Evolutionary conservation across 2,329 filamentous ascomycete species (phyloP).

Genomic region (Claviceps sp.): DNA sequence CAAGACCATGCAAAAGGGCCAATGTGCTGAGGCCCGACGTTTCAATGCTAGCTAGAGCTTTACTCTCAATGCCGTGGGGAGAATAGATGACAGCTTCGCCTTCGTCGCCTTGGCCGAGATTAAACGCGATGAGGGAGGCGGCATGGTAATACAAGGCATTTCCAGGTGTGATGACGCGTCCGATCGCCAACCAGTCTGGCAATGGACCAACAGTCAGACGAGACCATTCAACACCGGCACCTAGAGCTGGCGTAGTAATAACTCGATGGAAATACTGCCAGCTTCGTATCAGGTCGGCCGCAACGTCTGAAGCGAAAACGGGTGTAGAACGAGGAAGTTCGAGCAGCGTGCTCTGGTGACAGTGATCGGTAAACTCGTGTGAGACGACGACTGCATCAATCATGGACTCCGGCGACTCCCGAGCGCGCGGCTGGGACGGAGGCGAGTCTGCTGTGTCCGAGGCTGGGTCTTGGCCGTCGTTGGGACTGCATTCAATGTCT

Average conservation of each 20-base stretch:
- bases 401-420: slow-evolving; percentile 15
- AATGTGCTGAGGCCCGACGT: slow-evolving; percentile 34
- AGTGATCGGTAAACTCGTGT: slow-evolving; percentile 59
- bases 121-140: slow-evolving; percentile 45
- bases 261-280: slow-evolving; percentile 49
- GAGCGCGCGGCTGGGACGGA: slow-evolving; percentile 6
- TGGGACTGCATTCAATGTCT: slow-evolving; percentile 27
- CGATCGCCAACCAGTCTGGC: slow-evolving; percentile 48
- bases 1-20: slow-evolving; percentile 49
- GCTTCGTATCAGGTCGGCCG: slow-evolving; percentile 38
- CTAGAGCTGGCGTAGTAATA: slow-evolving; percentile 33
- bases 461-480: background rate
- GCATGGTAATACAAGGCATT: slow-evolving; percentile 49
- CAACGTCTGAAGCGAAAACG: slow-evolving; percentile 46
- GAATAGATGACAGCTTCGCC: slow-evolving; percentile 49
- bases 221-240: slow-evolving; percentile 10
- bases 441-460: background rate
- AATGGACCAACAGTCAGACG: slow-evolving; percentile 20
- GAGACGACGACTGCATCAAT: slow-evolving; percentile 47
- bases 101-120: slow-evolving; percentile 8
- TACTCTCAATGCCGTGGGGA: slow-evolving; percentile 41
- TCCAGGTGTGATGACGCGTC: slow-evolving; percentile 37
- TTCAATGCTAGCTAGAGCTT: slow-evolving; percentile 29
- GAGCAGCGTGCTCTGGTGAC: slow-evolving; percentile 45
- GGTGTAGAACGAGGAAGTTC: slow-evolving; percentile 40